phyloP scores from a whole-genome alignment of 1,139 yeast genomes.

The Sporopachydermia cereana region DNA sequence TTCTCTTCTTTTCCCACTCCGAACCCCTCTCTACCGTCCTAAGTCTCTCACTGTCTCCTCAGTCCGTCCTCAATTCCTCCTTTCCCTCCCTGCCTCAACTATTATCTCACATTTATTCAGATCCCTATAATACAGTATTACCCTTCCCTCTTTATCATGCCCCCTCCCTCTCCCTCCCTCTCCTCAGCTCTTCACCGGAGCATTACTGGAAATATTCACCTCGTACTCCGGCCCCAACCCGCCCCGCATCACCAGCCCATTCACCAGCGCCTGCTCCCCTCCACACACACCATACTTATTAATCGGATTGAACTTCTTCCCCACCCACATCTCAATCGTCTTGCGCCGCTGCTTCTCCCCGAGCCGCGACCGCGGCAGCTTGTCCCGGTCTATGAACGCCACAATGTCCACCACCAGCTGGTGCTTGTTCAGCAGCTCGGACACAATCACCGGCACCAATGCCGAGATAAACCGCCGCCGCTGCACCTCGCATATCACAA shows the following conservation, averaged over 20 bases:
- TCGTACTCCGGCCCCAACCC: not conserved
- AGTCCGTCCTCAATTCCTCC: no score
- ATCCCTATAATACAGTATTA: no score
- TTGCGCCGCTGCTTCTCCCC: slow-evolving; percentile 71
- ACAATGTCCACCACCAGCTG: slow-evolving; percentile 80
- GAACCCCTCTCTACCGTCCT: no score
- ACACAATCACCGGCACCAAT: slow-evolving; percentile 72
- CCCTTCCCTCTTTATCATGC: no score
- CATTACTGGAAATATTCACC: not conserved
- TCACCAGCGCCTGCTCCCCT: slow-evolving; percentile 3
- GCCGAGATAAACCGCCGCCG: slow-evolving; percentile 45
- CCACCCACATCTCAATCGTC: slow-evolving; percentile 44
- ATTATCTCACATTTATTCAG: no score
- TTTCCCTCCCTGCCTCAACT: no score
- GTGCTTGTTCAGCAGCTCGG: slow-evolving; percentile 68
- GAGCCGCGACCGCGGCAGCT: slow-evolving; percentile 55
- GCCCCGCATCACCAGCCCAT: slow-evolving; percentile 4
- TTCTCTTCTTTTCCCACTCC: no score
- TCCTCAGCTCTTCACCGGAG: no score
- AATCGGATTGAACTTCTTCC: slow-evolving; percentile 29
- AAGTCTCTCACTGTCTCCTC: no score
- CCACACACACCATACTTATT: slow-evolving; percentile 29
- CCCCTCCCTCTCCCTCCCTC: no score
- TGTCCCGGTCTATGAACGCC: slow-evolving; percentile 59
- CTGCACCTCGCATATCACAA: slow-evolving; percentile 66